Evolutionary conservation across 148 eudicot genomes (phyloP), one percentile per base, ranked within the genome.

Genomic region (Silene conica): DNA sequence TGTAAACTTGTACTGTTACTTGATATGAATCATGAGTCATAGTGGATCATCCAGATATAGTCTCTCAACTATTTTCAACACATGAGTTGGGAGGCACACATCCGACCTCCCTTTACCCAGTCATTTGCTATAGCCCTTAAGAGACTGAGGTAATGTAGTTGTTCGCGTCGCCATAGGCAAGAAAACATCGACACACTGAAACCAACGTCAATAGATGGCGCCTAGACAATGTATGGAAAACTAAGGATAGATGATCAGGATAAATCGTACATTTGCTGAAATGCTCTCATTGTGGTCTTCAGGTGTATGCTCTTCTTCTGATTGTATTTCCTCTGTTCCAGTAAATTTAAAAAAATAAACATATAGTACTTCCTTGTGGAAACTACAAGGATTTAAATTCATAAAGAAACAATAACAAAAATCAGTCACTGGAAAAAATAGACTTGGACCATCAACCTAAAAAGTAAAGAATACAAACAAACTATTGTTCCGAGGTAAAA

Each of bases 241-340:
- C 6, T 20, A 1, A 38, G 6, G 12, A 60, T 38, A 74, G 15
- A 68, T 34, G 13, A 65, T 20, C 8, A 77, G 31, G 57, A 22
- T 46, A 68, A 79, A 74, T 13, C 89, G 82, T 73, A 88, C 92
- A 75, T 82, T 55, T 57, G 54, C 63, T 46, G 79, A 28, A 82
- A 26, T 23, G 59, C 74, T 75, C 52, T 77, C 74, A 62, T 74
- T 41, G 52, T 73, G 79, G 60, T 67, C 79, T 61, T 46, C 55
- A 12, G 38, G 34, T 38, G 63, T 80, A 70, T 82, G 71, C 46
- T 82, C 81, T n/a, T 46, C 78, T 46, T 77, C 81, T 67, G 67
- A 22, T 52, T 73, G 73, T 54, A 34, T 69, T 61, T 75, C 83
- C 48, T 77, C 84, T 80, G 73, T 48, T 72, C 20, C 72, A 71